Conservation (phyloP, 2,329 filamentous ascomycete species). For the Phaeophleospora eucalypticola region DNA sequence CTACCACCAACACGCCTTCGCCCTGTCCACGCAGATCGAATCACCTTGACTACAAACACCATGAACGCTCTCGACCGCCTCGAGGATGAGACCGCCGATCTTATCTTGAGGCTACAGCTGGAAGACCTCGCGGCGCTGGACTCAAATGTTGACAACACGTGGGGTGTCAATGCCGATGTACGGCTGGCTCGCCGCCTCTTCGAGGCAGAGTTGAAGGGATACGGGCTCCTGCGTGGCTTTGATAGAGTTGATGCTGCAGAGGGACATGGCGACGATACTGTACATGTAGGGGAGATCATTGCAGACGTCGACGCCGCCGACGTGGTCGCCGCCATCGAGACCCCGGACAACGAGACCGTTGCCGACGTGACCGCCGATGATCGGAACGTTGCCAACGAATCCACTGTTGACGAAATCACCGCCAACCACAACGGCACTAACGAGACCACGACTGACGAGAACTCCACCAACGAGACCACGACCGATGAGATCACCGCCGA, state of each 20-base stretch:
- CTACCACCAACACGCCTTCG: too few relatives aligned
- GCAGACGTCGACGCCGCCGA: too few relatives aligned
- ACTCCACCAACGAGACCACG: too few relatives aligned
- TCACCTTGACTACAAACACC: too few relatives aligned
- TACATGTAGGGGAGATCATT: too few relatives aligned
- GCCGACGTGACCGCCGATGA: neutral
- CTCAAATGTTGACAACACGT: neutral
- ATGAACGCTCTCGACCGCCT: neutral
- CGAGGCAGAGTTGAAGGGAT: neutral
- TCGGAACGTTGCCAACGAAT: neutral
- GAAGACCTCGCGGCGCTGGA: neutral
- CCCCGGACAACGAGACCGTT: too few relatives aligned
- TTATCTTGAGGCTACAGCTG: neutral
- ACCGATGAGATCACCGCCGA: neutral
- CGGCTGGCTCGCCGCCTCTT: neutral
- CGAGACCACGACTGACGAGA: neutral
- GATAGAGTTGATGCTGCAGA: neutral
- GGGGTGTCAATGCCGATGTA: neutral
- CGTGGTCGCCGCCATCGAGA: too few relatives aligned
- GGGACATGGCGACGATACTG: neutral
- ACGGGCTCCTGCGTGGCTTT: constrained; percentile 2
- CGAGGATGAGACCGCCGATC: neutral
- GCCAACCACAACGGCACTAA: neutral
- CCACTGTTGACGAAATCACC: neutral
- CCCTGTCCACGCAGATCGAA: too few relatives aligned